Evolutionary conservation across 257 asterid genomes (phyloP).

Genomic region (Solanum bulbocastanum): DNA sequence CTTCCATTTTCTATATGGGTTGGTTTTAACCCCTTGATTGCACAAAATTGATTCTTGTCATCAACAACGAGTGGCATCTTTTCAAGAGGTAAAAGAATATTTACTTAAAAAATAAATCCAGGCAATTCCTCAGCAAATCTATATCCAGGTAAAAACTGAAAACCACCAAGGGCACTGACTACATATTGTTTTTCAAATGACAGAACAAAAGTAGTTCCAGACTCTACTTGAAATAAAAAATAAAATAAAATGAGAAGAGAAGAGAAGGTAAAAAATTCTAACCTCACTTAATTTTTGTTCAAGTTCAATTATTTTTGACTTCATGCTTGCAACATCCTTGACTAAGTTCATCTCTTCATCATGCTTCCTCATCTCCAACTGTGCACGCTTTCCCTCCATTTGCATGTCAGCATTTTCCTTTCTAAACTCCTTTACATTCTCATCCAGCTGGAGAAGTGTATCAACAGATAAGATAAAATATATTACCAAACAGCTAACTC

Average conservation of each 20-base stretch:
- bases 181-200: neutral
- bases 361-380: slow-evolving; percentile 3
- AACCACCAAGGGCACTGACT: neutral
- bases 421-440: slow-evolving; percentile 5
- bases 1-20: neutral
- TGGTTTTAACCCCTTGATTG: neutral
- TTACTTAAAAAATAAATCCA: neutral
- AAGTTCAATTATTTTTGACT: slow-evolving; percentile 16
- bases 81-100: neutral
- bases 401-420: slow-evolving; percentile 3
- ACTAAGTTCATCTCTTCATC: slow-evolving; percentile 8
- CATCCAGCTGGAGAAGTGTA: slow-evolving; percentile 12
- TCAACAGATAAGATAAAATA: neutral
- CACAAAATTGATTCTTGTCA: neutral
- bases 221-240: neutral
- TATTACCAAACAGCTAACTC: neutral
- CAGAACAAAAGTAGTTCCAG: neutral
- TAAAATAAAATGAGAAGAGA: neutral
- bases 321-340: slow-evolving; percentile 18
- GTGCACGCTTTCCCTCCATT: neutral
- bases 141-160: neutral
- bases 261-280: neutral
- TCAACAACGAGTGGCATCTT: neutral
- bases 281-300: slow-evolving; percentile 34
- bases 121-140: neutral